A percentile compares a stretch with the other conserved stretches of the same genome.
phyloP scores from a whole-genome alignment of 2,329 filamentous ascomycete species.

The Fusarium sp. region DNA sequence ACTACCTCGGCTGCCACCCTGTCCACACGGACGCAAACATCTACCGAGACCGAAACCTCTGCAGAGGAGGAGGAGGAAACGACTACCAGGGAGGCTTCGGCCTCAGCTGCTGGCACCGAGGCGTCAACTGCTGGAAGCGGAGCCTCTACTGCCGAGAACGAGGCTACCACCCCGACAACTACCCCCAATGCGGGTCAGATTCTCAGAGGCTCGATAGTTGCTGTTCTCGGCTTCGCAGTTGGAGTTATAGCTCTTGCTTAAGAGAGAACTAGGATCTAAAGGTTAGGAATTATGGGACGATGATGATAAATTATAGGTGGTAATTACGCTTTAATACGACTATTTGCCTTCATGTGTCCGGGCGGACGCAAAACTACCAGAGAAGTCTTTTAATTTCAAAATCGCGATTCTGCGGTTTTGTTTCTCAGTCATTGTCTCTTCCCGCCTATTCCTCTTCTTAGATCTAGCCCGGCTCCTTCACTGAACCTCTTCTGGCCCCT shows the following conservation, averaged over 20 bases:
- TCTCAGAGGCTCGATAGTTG: conserved; percentile 10
- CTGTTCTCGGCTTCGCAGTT: neutral
- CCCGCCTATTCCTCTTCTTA: neutral
- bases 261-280: neutral
- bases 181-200: conserved; percentile 12
- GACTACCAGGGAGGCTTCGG: neutral
- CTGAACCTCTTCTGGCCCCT: neutral
- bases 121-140: neutral
- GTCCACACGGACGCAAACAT: neutral
- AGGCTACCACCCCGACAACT: neutral
- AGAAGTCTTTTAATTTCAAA: neutral
- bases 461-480: neutral
- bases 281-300: neutral
- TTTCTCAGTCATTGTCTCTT: neutral
- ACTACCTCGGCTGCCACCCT: conserved; percentile 19
- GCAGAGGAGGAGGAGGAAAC: neutral
- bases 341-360: neutral
- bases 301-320: neutral
- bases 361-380: neutral
- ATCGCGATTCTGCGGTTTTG: neutral
- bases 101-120: neutral
- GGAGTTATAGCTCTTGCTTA: conserved; percentile 14
- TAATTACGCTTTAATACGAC: neutral
- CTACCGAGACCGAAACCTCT: neutral
- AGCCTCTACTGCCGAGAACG: neutral